A percentile compares a stretch with the other conserved stretches of the same genome.
phyloP scores from a whole-genome alignment of 2,329 filamentous ascomycete species.

The Colletotrichum ledebouriae region DNA sequence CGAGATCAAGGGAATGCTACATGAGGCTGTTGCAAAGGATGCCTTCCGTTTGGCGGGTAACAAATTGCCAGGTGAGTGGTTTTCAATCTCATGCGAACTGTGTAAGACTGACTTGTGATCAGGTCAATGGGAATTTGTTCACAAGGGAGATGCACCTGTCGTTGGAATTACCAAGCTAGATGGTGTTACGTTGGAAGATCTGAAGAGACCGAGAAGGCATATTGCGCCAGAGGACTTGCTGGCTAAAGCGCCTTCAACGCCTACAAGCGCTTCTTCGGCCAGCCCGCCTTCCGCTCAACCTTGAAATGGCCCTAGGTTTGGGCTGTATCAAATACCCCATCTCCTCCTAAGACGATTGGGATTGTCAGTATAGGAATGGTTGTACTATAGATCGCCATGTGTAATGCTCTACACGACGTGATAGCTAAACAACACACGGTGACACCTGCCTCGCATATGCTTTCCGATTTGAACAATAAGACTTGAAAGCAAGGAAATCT shows the following conservation, averaged over 20 bases:
- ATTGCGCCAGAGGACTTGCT: conserved; percentile 62
- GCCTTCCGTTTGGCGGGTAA: conserved; percentile 94
- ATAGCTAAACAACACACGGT: conserved; percentile 23
- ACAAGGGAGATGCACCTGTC: conserved; percentile 88
- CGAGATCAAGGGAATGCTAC: conserved; percentile 89
- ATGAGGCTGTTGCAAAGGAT: conserved; percentile 95
- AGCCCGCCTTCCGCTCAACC: conserved; percentile 50
- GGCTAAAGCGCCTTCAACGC: conserved; percentile 50
- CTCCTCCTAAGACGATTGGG: background rate
- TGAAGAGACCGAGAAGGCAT: conserved; percentile 83
- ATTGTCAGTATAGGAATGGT: conserved; percentile 23
- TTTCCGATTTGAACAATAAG: too few relatives aligned
- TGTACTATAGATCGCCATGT: conserved; percentile 37
- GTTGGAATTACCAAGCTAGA: conserved; percentile 94
- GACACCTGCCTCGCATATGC: background rate
- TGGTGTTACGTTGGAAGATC: conserved; percentile 83
- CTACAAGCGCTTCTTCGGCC: conserved; percentile 51
- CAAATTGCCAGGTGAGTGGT: conserved; percentile 85
- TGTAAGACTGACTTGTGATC: conserved; percentile 43
- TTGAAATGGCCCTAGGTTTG: conserved; percentile 4
- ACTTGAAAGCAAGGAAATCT: too few relatives aligned
- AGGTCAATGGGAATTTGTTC: conserved; percentile 93
- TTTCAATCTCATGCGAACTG: too few relatives aligned
- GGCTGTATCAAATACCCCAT: conserved; percentile 31
- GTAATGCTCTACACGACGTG: background rate